Evolutionary conservation across 139 green algal species (phyloP), one percentile per base, ranked within the genome.

Genomic region (Tetradesmus lagerheimii): DNA sequence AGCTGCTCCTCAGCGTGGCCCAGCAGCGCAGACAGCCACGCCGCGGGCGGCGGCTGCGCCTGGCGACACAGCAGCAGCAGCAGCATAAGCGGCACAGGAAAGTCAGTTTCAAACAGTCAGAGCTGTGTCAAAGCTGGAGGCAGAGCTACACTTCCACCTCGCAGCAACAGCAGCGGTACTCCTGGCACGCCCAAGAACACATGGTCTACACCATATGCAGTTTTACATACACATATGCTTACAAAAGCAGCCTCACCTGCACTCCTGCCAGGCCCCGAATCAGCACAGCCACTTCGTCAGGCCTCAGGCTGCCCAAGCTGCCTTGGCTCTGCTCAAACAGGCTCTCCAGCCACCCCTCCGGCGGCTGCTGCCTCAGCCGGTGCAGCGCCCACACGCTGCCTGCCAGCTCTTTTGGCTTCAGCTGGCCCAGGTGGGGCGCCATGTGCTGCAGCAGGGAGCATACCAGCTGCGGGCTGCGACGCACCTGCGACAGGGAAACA

Each of bases 81-180:
- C 82, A 88, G 38, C 83, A 39, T n/a, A n/a, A n/a, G n/a, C n/a
- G n/a, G n/a, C n/a, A n/a, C n/a, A n/a, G n/a, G n/a, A n/a, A n/a
- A n/a, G n/a, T n/a, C n/a, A n/a, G n/a, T n/a, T n/a, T n/a, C n/a
- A n/a, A n/a, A n/a, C n/a, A n/a, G n/a, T n/a, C n/a, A n/a, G n/a
- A n/a, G n/a, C n/a, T n/a, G n/a, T n/a, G n/a, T n/a, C n/a, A n/a
- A n/a, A n/a, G n/a, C n/a, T n/a, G n/a, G n/a, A n/a, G n/a, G n/a
- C n/a, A n/a, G n/a, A n/a, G n/a, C n/a, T n/a, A n/a, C n/a, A n/a
- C n/a, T n/a, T n/a, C n/a, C n/a, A n/a, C n/a, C n/a, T n/a, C n/a
- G n/a, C n/a, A 75, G 80, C n/a, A 57, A 41, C 79, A 85, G 41
- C 79, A 85, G 29, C 79, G 53, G 79, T 20, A 85, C n/a, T n/a